Evolutionary conservation across 352 stramenopile genomes (phyloP).

Genomic region (Pythium sukuiense): DNA sequence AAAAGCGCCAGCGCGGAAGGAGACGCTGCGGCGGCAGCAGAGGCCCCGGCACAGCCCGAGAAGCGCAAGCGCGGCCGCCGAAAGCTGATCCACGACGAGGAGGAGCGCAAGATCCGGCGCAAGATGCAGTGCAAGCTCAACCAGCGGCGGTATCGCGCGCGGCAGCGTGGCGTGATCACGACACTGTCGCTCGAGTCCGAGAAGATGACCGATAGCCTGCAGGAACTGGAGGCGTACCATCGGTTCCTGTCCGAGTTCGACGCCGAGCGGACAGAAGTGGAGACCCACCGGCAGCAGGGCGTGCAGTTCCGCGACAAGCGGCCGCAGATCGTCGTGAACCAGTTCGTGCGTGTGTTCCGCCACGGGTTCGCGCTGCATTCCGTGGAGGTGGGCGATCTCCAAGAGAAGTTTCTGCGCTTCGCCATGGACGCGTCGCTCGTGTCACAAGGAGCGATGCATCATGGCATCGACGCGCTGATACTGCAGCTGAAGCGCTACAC

Average conservation of each 20-base stretch:
- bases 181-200: constrained; percentile 60
- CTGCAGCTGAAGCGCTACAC: constrained; percentile 71
- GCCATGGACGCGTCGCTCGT: constrained; percentile 37
- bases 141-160: constrained; percentile 63
- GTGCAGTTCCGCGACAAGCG: constrained; percentile 17
- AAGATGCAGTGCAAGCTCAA: constrained; percentile 81
- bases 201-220: constrained; percentile 42
- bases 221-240: constrained; percentile 50
- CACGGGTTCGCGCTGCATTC: constrained; percentile 69
- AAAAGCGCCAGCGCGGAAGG: neutral
- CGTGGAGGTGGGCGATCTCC: constrained; percentile 49
- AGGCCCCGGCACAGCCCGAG: constrained; percentile 7
- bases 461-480: constrained; percentile 48
- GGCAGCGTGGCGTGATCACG: constrained; percentile 61
- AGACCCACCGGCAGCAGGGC: neutral
- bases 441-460: constrained; percentile 36
- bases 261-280: constrained; percentile 11
- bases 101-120: constrained; percentile 53
- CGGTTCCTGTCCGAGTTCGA: constrained; percentile 40
- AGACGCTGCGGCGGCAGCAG: neutral
- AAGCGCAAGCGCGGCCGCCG: constrained; percentile 43
- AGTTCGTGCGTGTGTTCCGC: constrained; percentile 55
- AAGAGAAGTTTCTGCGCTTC: constrained; percentile 58
- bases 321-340: constrained; percentile 41
- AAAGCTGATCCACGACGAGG: constrained; percentile 62